Base-by-base conservation (phyloP, 192 early-diverging fungal genomes). In the Diversispora eburnea region DNA sequence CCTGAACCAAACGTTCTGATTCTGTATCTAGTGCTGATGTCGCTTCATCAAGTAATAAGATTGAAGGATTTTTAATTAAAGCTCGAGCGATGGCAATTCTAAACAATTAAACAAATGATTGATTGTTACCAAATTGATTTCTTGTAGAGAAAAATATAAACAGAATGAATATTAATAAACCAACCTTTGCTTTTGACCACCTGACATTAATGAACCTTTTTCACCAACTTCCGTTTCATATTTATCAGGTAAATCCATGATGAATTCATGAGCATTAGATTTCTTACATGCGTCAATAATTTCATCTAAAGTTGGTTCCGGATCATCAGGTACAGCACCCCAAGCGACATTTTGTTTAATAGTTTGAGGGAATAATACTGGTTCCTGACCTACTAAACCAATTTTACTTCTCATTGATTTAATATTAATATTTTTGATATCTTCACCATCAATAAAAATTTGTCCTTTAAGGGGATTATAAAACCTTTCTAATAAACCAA, bases 161-260 rank as follows among this genome's bases (percentile, higher is more conserved):
- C 0, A 33, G 25, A 33, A 33, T 33, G 25, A 33, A 33, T 33
- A 33, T 33, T 33, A 33, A 33, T 33, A 33, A 33, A 33, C 25
- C 25, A 33, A 33, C 25, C 93, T 90, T 78, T 94, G 95, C 78
- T 95, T 95, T 81, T 96, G 94, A 43, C 94, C 94, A 47, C 93
- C 95, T 20, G 89, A 91, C 0, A 96, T 74, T 75, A 85, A 72
- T 43, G 92, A 84, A 2, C 90, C 92, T 56, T 85, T 80, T 80
- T 97, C 95, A 64, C 97, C 97, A 19, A 95, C 93, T 67, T 88
- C 66, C 2, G 95, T 96, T 73, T 96, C 90, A 83, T 96, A 94
- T 43, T 89, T 88, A 17, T 92, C 78, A 25, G 91, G 91, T n/a
- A 93, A 79, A 43, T 84, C 77, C 62, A 75, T 73, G 62, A 94